phyloP scores from a whole-genome alignment of 805 yeast species.

The Candida boidinii region DNA sequence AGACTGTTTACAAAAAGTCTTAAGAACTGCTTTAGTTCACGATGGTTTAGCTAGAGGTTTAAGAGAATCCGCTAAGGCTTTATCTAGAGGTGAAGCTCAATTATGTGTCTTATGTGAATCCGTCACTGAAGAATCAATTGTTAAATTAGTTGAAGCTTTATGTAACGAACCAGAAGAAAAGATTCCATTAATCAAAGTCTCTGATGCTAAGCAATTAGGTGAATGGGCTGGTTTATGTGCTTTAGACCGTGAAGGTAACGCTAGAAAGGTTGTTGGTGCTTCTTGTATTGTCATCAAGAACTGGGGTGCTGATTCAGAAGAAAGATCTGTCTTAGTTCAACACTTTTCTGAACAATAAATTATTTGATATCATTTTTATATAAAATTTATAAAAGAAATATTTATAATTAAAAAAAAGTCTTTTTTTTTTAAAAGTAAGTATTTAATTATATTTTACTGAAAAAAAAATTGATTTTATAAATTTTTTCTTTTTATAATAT shows the following conservation, averaged over 20 bases:
- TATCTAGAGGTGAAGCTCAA: slow-evolving; percentile 96
- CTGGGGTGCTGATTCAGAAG: slow-evolving; percentile 99
- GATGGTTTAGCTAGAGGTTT: slow-evolving; percentile 99
- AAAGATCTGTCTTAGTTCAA: slow-evolving; percentile 92
- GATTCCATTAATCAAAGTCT: slow-evolving; percentile 97
- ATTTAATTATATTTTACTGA: neutral
- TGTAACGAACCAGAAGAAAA: slow-evolving; percentile 96
- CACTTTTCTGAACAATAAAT: slow-evolving; percentile 85
- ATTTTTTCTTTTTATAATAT: too few relatives aligned
- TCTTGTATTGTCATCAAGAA: slow-evolving; percentile 98
- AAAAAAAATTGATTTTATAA: neutral
- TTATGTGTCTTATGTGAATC: slow-evolving; percentile 96
- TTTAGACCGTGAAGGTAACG: slow-evolving; percentile 99
- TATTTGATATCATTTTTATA: slow-evolving; percentile 4
- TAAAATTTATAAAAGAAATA: neutral
- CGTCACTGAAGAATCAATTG: slow-evolving; percentile 95
- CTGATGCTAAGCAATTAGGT: slow-evolving; percentile 99
- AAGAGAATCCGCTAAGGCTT: slow-evolving; percentile 99
- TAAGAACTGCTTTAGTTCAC: slow-evolving; percentile 95
- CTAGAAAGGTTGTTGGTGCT: slow-evolving; percentile 99
- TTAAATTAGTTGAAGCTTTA: slow-evolving; percentile 97
- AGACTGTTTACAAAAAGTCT: slow-evolving; percentile 96
- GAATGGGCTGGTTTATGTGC: slow-evolving; percentile 99
- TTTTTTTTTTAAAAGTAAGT: neutral
- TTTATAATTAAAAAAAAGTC: neutral